These are phyloP conservation scores for Oryza glaberrima DNA, from an alignment of 176 grass and related monocot species.

Conservation along the genomic window DNA sequence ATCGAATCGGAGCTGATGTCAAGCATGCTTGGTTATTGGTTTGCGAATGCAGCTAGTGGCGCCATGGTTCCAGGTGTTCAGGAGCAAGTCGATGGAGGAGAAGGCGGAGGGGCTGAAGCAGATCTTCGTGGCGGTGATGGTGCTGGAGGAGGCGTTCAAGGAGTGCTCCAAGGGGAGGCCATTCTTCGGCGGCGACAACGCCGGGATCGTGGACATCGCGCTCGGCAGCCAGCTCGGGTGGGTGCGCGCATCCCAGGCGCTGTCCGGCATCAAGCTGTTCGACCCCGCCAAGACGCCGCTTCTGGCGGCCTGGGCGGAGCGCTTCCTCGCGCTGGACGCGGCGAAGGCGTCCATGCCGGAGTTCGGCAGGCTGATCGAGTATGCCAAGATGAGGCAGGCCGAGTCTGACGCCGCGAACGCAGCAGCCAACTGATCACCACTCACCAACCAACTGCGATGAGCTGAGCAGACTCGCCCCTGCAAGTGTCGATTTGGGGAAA, in stretches of 20 bases:
- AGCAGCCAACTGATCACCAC: not conserved
- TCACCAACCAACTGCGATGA: not conserved
- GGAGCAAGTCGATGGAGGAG: slow-evolving; percentile 40
- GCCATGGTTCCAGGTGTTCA: not conserved
- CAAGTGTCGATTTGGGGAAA: not conserved
- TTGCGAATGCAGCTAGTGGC: slow-evolving; percentile 28
- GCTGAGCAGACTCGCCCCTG: not conserved
- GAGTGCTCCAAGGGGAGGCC: slow-evolving; percentile 41
- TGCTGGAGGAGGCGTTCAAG: slow-evolving; percentile 40
- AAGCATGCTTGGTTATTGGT: not conserved
- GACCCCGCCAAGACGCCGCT: slow-evolving; percentile 38
- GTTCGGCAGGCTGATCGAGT: slow-evolving; percentile 11
- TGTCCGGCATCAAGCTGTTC: slow-evolving; percentile 14
- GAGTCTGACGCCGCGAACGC: not conserved
- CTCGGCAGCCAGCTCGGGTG: slow-evolving; percentile 23
- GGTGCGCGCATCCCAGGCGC: not conserved
- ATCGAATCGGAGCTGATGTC: not conserved
- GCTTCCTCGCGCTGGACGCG: slow-evolving; percentile 27
- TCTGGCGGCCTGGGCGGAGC: slow-evolving; percentile 30
- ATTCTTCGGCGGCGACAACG: slow-evolving; percentile 56
- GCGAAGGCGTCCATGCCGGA: slow-evolving; percentile 32
- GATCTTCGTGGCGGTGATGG: not conserved
- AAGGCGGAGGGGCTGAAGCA: slow-evolving; percentile 26
- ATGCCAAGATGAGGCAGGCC: not conserved
- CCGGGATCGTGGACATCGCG: slow-evolving; percentile 46